Evolutionary conservation across 139 green algal species (phyloP).

Genomic region (Picochlorum sp.): DNA sequence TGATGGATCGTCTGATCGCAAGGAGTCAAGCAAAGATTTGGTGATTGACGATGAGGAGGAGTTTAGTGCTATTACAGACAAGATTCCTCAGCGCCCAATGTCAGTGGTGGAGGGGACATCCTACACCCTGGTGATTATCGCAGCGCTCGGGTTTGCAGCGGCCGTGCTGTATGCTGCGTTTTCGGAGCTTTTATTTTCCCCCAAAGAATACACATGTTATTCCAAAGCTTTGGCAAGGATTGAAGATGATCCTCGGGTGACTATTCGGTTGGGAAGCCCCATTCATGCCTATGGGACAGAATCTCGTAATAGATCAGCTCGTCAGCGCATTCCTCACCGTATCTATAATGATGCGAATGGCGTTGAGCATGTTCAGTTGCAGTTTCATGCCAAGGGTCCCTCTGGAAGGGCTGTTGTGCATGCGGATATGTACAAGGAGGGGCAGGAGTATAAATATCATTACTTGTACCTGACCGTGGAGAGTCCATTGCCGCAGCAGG

Average conservation of each 20-base stretch:
- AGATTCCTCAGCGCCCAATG: conserved; percentile 85
- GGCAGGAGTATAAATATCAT: conserved; percentile 59
- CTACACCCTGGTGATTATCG: conserved; percentile 84
- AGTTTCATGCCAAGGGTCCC: conserved; percentile 71
- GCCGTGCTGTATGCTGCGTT: conserved; percentile 45
- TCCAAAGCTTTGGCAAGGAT: conserved; percentile 75
- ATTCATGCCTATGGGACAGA: conserved; percentile 70
- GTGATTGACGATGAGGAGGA: conserved; percentile 22
- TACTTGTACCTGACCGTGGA: conserved; percentile 74
- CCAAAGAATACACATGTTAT: conserved; percentile 81
- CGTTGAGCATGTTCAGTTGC: conserved; percentile 76
- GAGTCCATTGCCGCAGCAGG: conserved; percentile 32
- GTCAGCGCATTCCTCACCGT: conserved; percentile 84
- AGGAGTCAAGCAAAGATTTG: not conserved
- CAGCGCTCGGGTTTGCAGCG: conserved; percentile 55
- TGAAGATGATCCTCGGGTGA: conserved; percentile 76
- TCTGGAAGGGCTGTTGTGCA: conserved; percentile 58
- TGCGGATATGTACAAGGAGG: conserved; percentile 80
- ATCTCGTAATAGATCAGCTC: conserved; percentile 62
- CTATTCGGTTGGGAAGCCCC: conserved; percentile 40
- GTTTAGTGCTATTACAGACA: conserved; percentile 73
- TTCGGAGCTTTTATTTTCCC: conserved; percentile 67
- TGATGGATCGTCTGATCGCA: too few species aligned
- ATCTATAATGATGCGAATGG: conserved; percentile 77
- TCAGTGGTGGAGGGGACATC: conserved; percentile 77